phyloP scores from a whole-genome alignment of 2,329 filamentous ascomycete species.

The Zalaria sp. region DNA sequence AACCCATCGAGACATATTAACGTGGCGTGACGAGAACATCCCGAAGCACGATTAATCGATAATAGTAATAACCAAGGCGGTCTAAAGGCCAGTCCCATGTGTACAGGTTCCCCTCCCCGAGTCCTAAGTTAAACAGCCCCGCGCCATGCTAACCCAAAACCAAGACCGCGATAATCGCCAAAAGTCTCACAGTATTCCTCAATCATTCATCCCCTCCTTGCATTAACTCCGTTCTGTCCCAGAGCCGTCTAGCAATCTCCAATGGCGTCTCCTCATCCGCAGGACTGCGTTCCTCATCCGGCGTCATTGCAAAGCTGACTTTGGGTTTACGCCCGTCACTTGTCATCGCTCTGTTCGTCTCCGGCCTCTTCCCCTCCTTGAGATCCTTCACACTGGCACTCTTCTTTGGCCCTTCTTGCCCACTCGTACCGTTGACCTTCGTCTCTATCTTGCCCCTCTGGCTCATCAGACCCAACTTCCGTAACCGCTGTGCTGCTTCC shows the following conservation, averaged over 20 bases:
- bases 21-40: no score
- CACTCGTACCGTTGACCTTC: conserved; percentile 22
- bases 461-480: conserved; percentile 5
- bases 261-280: conserved; percentile 13
- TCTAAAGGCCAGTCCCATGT: no score
- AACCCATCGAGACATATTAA: no score
- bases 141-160: neutral
- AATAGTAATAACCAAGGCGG: no score
- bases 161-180: neutral
- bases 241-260: conserved; percentile 25
- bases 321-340: conserved; percentile 6
- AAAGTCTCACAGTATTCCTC: neutral
- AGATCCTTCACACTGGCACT: neutral
- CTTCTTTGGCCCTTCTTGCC: neutral
- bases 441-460: conserved; percentile 24
- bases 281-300: conserved; percentile 5
- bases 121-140: no score
- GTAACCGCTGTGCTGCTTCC: conserved; percentile 43
- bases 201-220: conserved; percentile 1
- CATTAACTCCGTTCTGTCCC: conserved; percentile 14
- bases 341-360: conserved; percentile 5
- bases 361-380: conserved; percentile 2
- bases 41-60: no score
- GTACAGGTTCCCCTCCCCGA: no score
- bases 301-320: conserved; percentile 6